Evolutionary conservation across 192 early-diverging fungal genomes (phyloP).

Genomic region (Kickxella alabastrina): DNA sequence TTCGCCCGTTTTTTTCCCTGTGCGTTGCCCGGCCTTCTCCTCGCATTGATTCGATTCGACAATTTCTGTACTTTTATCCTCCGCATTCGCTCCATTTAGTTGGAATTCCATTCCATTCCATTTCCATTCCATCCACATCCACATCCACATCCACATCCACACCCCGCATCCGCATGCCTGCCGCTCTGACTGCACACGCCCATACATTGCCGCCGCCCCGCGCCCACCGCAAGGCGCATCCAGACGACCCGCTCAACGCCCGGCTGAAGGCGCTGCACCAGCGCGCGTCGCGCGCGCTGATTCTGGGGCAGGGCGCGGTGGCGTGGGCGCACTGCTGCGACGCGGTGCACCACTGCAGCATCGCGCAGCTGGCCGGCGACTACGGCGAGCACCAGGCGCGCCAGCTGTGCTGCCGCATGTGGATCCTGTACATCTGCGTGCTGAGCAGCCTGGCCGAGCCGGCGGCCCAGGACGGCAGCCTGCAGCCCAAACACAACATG

Average conservation of each 20-base stretch:
- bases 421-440: conserved; percentile 51
- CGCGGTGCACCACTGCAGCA: conserved; percentile 38
- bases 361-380: conserved; percentile 28
- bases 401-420: conserved; percentile 47
- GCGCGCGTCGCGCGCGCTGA: conserved; percentile 46
- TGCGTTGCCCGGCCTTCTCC: too few species aligned
- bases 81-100: too few species aligned
- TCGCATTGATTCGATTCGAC: too few species aligned
- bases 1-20: background rate
- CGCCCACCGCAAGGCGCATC: background rate
- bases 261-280: conserved; percentile 41
- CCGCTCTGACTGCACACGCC: too few species aligned
- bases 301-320: conserved; percentile 30
- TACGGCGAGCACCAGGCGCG: conserved; percentile 41
- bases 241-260: conserved; percentile 3
- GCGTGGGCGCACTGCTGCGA: conserved; percentile 36
- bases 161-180: background rate
- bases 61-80: too few species aligned
- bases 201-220: too few species aligned
- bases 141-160: too few species aligned
- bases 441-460: conserved; percentile 44
- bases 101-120: too few species aligned
- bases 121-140: too few species aligned
- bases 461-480: conserved; percentile 27
- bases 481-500: conserved; percentile 11